Evolutionary conservation across 1,284 basidiomycete species (phyloP).

Genomic region (Cerrena zonata): DNA sequence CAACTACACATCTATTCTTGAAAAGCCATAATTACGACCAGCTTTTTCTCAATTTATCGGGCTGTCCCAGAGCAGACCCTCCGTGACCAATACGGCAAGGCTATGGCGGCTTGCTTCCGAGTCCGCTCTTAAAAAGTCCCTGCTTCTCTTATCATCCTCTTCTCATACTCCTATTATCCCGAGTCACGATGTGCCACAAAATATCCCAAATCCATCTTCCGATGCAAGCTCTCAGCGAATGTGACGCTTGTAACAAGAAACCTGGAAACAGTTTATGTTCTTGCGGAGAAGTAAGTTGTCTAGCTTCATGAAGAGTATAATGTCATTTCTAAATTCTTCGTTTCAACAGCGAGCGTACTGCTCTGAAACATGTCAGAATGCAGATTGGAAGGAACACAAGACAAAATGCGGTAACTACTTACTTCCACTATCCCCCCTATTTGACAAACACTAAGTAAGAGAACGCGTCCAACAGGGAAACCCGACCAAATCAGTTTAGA

Average conservation of each 20-base stretch:
- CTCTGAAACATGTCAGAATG: conserved; percentile 4
- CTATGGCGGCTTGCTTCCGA: background rate
- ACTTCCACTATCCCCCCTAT: background rate
- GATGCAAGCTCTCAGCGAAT: background rate
- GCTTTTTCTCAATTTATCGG: too few species aligned
- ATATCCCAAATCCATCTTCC: conserved; percentile 3
- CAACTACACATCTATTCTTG: too few species aligned
- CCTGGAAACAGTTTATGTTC: background rate
- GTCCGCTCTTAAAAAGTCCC: too few species aligned
- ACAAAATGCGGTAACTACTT: conserved; percentile 1
- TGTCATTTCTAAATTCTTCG: background rate
- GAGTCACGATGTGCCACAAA: background rate
- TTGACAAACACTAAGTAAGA: too few species aligned
- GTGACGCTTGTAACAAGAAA: background rate
- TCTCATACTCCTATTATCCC: background rate
- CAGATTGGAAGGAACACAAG: conserved; percentile 7
- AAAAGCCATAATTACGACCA: too few species aligned
- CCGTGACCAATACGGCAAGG: background rate
- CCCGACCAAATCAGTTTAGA: conserved; percentile 5
- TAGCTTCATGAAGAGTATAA: background rate
- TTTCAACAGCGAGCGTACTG: conserved; percentile 5
- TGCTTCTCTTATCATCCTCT: background rate
- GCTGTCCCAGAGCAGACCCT: too few species aligned
- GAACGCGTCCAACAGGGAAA: conserved; percentile 1
- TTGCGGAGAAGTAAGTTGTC: background rate